phyloP scores from a whole-genome alignment of 1,139 yeast species.

The Debaryomycetaceae sp. region DNA sequence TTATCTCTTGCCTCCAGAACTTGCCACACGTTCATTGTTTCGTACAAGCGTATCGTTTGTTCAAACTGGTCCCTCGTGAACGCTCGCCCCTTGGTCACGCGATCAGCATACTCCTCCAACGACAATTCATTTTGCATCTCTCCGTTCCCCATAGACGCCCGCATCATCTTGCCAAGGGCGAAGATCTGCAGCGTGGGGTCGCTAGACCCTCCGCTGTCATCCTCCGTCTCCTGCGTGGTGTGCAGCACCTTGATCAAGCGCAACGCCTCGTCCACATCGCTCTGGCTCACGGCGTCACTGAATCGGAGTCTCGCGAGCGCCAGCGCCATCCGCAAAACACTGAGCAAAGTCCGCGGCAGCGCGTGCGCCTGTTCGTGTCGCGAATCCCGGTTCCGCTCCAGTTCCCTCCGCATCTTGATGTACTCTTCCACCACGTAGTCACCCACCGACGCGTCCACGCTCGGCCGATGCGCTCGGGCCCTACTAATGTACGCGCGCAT shows the following conservation, averaged over 20 bases:
- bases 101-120: conserved; percentile 49
- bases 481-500: conserved; percentile 82
- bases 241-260: conserved; percentile 80
- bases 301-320: conserved; percentile 89
- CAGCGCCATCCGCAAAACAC: conserved; percentile 85
- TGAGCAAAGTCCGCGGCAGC: conserved; percentile 90
- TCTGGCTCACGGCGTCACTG: conserved; percentile 54
- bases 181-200: conserved; percentile 48
- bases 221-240: conserved; percentile 52
- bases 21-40: conserved; percentile 70
- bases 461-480: conserved; percentile 81
- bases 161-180: conserved; percentile 46
- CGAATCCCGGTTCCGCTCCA: conserved; percentile 69
- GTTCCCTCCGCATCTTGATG: conserved; percentile 86
- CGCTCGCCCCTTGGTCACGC: conserved; percentile 77
- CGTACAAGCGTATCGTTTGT: conserved; percentile 68
- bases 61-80: conserved; percentile 71
- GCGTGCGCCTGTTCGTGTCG: conserved; percentile 79
- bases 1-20: conserved; percentile 55
- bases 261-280: conserved; percentile 93
- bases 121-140: conserved; percentile 19
- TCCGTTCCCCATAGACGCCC: conserved; percentile 7
- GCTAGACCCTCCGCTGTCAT: conserved; percentile 40
- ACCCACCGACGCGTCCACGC: conserved; percentile 76
- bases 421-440: conserved; percentile 82